Percentiles rank a stretch among this genome's conserved stretches.
Evolutionary conservation across 345 rosid genomes (phyloP).

Genomic region (Eutrema yunnanense): DNA sequence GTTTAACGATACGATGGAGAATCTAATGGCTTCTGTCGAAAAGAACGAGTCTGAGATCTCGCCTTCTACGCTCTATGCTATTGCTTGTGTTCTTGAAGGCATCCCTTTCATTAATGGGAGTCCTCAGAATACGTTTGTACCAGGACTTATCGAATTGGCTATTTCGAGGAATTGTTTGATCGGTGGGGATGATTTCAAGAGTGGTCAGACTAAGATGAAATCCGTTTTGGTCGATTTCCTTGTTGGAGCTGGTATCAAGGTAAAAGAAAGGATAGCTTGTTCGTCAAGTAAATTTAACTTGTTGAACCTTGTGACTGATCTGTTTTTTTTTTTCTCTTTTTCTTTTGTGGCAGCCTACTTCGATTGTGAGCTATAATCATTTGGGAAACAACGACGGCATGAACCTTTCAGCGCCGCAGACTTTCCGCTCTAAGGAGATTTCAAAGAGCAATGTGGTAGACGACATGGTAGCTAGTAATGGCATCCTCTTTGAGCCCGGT

Average conservation of each 20-base stretch:
- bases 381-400: slow-evolving; percentile 94
- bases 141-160: slow-evolving; percentile 92
- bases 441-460: slow-evolving; percentile 97
- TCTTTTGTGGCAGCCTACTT: slow-evolving; percentile 62
- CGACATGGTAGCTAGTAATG: slow-evolving; percentile 95
- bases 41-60: slow-evolving; percentile 85
- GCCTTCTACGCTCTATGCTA: slow-evolving; percentile 82
- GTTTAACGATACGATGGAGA: slow-evolving; percentile 81
- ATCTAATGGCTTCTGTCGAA: slow-evolving; percentile 69
- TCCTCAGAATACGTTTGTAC: slow-evolving; percentile 97
- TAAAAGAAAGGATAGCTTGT: slow-evolving; percentile 8
- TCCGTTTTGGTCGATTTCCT: slow-evolving; percentile 96
- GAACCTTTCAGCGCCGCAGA: slow-evolving; percentile 97
- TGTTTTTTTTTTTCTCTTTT: not conserved
- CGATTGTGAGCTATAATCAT: slow-evolving; percentile 97
- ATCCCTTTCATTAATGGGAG: slow-evolving; percentile 96
- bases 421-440: slow-evolving; percentile 93
- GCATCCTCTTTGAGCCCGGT: slow-evolving; percentile 84
- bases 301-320: not conserved
- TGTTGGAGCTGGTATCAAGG: slow-evolving; percentile 99
- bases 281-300: not conserved
- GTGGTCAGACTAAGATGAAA: slow-evolving; percentile 99
- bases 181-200: slow-evolving; percentile 98
- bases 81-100: slow-evolving; percentile 83
- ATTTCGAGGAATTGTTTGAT: slow-evolving; percentile 73